These are phyloP conservation scores for Zasmidium cellare DNA, from an alignment of 2,329 filamentous ascomycete species.

Conservation along the genomic window DNA sequence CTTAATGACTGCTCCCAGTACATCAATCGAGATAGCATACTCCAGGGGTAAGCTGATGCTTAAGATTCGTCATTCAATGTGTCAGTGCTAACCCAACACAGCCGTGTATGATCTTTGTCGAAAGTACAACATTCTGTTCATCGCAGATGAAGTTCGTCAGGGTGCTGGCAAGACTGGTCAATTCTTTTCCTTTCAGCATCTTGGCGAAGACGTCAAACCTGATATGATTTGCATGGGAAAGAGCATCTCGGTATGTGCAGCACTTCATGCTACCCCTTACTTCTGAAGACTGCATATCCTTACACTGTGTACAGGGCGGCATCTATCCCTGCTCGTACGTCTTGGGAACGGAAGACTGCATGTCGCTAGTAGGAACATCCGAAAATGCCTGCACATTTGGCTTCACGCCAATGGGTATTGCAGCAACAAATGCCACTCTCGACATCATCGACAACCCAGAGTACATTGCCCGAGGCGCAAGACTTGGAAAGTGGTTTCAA, in stretches of 20 bases:
- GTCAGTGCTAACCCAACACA: not conserved
- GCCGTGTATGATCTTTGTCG: slow-evolving; percentile 35
- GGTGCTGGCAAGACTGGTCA: slow-evolving; percentile 47
- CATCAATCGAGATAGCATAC: not conserved
- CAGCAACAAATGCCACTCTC: not conserved
- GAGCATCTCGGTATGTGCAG: slow-evolving; percentile 16
- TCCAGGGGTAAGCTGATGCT: too few relatives aligned
- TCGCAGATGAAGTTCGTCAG: slow-evolving; percentile 46
- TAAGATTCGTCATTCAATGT: not conserved
- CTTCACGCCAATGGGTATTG: not conserved
- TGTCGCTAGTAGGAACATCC: not conserved
- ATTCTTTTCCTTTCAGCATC: slow-evolving; percentile 47
- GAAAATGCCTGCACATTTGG: not conserved
- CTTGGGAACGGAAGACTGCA: not conserved
- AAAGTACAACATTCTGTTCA: slow-evolving; percentile 45
- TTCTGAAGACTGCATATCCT: too few relatives aligned
- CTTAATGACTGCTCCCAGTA: not conserved
- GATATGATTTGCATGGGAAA: slow-evolving; percentile 45
- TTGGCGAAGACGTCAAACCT: slow-evolving; percentile 37
- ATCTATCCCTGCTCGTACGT: not conserved
- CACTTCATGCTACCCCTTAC: not conserved
- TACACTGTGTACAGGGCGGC: not conserved
- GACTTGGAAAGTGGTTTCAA: not conserved
- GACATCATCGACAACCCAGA: not conserved
- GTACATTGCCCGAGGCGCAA: not conserved